A percentile compares a stretch with the other conserved stretches of the same genome.
Conservation (phyloP, 169 alveolate species). For the Plasmodium billcollinsi region DNA sequence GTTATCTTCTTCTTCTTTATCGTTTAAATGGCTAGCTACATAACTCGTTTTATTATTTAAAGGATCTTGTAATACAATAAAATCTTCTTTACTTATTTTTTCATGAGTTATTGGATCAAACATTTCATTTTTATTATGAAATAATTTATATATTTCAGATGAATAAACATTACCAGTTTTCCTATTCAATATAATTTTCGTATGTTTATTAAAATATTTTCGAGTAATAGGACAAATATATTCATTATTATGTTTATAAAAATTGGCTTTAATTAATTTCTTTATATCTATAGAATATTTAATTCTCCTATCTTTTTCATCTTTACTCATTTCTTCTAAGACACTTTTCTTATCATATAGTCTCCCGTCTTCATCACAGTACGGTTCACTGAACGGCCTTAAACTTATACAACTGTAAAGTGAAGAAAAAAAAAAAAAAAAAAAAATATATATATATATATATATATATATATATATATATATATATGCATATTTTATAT, state of each 20-base stretch:
- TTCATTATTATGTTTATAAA: constrained; percentile 86
- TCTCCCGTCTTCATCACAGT: constrained; percentile 76
- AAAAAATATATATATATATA: neutral
- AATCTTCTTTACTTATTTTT: constrained; percentile 76
- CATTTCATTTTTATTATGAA: constrained; percentile 70
- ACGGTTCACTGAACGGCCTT: constrained; percentile 67
- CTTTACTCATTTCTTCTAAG: constrained; percentile 42
- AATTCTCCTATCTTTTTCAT: constrained; percentile 13
- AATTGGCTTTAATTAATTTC: constrained; percentile 92
- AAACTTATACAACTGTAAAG: constrained; percentile 52
- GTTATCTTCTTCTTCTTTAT: constrained; percentile 31
- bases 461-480: neutral
- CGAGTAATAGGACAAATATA: constrained; percentile 94
- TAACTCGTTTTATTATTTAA: constrained; percentile 6
- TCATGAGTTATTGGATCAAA: constrained; percentile 77
- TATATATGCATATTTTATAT: neutral
- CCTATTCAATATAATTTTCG: constrained; percentile 92
- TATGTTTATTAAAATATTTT: constrained; percentile 90
- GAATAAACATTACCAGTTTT: constrained; percentile 93
- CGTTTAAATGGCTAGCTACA: neutral
- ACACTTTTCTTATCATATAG: constrained; percentile 72
- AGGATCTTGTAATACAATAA: constrained; percentile 84
- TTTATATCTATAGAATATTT: constrained; percentile 71
- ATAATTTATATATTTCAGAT: constrained; percentile 80
- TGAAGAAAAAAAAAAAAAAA: neutral